phyloP scores from a whole-genome alignment of 169 alveolate genomes.

The Plasmodium fragile region DNA sequence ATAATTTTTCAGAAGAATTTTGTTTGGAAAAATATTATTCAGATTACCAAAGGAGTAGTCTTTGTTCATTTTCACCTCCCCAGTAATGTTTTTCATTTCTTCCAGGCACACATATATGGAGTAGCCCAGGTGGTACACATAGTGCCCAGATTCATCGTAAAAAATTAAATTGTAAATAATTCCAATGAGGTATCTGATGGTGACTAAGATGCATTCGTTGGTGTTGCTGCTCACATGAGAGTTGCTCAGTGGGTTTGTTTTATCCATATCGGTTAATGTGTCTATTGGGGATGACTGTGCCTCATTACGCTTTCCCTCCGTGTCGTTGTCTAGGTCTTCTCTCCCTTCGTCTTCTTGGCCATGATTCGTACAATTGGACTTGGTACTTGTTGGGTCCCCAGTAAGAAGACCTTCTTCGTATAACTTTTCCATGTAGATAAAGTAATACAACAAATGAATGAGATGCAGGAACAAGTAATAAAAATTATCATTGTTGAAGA shows the following conservation, averaged over 20 bases:
- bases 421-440: constrained; percentile 42
- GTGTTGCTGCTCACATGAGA: neutral
- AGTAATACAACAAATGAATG: constrained; percentile 51
- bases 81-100: constrained; percentile 60
- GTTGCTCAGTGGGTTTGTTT: neutral
- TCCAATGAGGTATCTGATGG: constrained; percentile 43
- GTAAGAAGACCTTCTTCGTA: constrained; percentile 16
- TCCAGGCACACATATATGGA: constrained; percentile 73
- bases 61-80: constrained; percentile 71
- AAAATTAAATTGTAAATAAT: constrained; percentile 65
- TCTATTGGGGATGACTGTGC: neutral
- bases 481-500: constrained; percentile 49
- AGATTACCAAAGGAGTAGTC: constrained; percentile 66
- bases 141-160: constrained; percentile 65
- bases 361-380: neutral
- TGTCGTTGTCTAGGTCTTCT: neutral
- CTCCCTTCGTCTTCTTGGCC: neutral
- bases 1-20: constrained; percentile 36
- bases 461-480: constrained; percentile 47
- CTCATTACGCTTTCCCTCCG: neutral
- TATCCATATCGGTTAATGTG: neutral
- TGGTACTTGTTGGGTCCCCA: neutral
- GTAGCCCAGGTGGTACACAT: constrained; percentile 65
- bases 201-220: constrained; percentile 47
- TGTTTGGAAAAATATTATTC: neutral